These are phyloP conservation scores for Neonectria hederae DNA, from an alignment of 2,329 filamentous ascomycete genomes.

Conservation along the genomic window DNA sequence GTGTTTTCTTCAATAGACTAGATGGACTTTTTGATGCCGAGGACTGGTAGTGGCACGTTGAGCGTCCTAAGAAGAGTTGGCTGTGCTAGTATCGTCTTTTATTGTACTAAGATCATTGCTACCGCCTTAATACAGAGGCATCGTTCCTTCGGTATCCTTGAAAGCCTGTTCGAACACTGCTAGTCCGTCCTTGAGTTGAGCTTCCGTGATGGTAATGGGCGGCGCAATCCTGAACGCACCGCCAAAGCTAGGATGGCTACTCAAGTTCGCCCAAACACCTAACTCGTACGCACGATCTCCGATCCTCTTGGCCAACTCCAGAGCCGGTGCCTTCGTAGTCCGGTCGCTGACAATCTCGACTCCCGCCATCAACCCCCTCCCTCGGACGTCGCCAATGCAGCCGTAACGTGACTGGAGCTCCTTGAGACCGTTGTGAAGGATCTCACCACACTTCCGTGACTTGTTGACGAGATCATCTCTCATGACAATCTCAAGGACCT, in stretches of 20 bases:
- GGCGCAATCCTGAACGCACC: conserved; percentile 69
- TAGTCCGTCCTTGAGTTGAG: conserved; percentile 61
- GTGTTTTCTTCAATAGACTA: conserved; percentile 13
- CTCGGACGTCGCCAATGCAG: conserved; percentile 70
- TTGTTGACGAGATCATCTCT: conserved; percentile 62
- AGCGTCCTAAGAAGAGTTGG: background rate
- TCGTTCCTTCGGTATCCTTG: conserved; percentile 10
- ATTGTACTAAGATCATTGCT: background rate
- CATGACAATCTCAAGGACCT: conserved; percentile 69
- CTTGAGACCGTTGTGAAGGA: conserved; percentile 59
- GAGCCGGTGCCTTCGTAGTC: conserved; percentile 56
- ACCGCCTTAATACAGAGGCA: conserved; percentile 12
- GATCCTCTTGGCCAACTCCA: conserved; percentile 58
- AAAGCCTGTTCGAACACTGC: conserved; percentile 62
- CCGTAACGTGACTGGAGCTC: conserved; percentile 60
- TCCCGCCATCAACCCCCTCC: conserved; percentile 66
- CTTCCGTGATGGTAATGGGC: conserved; percentile 64
- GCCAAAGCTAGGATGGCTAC: conserved; percentile 62
- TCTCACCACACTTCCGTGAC: conserved; percentile 54
- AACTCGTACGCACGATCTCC: conserved; percentile 58
- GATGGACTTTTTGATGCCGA: conserved; percentile 14
- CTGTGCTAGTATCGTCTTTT: background rate
- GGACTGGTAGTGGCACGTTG: background rate
- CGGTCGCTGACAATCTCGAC: conserved; percentile 65
- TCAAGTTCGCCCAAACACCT: conserved; percentile 67